phyloP scores from a whole-genome alignment of 2,329 filamentous ascomycete genomes.

The Furcasterigmium furcatum region DNA sequence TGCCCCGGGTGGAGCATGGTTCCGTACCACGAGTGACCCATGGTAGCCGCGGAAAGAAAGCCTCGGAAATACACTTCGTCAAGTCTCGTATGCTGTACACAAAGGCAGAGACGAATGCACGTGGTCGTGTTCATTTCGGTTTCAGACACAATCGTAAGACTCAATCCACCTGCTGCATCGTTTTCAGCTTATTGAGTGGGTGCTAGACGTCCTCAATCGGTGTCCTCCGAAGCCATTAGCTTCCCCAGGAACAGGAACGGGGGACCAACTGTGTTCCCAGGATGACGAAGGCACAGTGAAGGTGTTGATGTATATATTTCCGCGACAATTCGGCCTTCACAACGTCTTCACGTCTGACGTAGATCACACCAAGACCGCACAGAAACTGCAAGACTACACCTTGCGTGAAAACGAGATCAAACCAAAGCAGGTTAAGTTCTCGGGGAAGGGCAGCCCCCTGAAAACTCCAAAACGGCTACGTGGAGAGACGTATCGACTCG shows the following conservation, averaged over 20 bases:
- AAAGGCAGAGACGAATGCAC: conserved; percentile 65
- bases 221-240: conserved; percentile 32
- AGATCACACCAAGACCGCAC: conserved; percentile 62
- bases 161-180: not conserved
- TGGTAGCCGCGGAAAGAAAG: not conserved
- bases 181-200: too few species aligned
- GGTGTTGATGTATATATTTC: conserved; percentile 91
- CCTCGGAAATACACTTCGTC: conserved; percentile 69
- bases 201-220: conserved; percentile 77
- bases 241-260: not conserved
- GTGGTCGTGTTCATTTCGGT: conserved; percentile 67
- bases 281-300: conserved; percentile 53
- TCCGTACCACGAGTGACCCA: not conserved
- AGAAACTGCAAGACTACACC: conserved; percentile 81
- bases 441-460: conserved; percentile 13
- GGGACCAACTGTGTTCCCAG: not conserved
- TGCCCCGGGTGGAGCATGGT: conserved; percentile 4
- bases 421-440: too few species aligned
- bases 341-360: conserved; percentile 82
- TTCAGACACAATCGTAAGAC: conserved; percentile 75
- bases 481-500: conserved; percentile 55
- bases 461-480: conserved; percentile 66
- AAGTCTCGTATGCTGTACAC: conserved; percentile 86
- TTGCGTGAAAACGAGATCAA: conserved; percentile 79
- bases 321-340: conserved; percentile 82